Conservation (phyloP, 1,284 basidiomycete genomes). For the Rhizoctonia solani region DNA sequence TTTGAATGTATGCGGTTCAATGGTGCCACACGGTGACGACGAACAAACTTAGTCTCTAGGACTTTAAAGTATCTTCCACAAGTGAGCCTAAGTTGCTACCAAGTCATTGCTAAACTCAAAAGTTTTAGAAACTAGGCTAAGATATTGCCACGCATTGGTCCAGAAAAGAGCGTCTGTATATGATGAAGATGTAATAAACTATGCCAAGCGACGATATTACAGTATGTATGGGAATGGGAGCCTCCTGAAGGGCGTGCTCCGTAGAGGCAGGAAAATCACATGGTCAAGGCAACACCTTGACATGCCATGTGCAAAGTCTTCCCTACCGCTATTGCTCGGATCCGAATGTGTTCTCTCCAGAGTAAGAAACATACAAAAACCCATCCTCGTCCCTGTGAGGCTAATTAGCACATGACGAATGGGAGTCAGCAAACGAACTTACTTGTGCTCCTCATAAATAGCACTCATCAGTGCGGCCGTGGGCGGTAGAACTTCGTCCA, state of each 20-base stretch:
- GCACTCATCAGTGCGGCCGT: constrained; percentile 98
- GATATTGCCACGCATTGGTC: too few species aligned
- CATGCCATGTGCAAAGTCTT: not conserved
- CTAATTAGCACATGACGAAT: constrained; percentile 40
- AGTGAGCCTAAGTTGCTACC: too few species aligned
- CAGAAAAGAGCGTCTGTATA: not conserved
- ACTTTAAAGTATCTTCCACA: too few species aligned
- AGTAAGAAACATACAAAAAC: constrained; percentile 95
- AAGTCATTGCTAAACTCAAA: too few species aligned
- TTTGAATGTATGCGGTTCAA: too few species aligned
- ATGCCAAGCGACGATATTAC: not conserved
- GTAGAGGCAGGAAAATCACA: not conserved
- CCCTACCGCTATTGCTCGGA: constrained; percentile 12
- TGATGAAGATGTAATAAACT: not conserved
- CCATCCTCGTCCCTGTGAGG: constrained; percentile 86
- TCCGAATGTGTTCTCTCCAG: constrained; percentile 95
- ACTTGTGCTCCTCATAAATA: constrained; percentile 99
- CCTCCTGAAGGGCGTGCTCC: not conserved
- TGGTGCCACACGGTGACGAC: too few species aligned
- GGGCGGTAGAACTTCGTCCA: constrained; percentile 97
- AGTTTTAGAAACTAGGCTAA: too few species aligned
- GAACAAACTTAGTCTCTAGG: too few species aligned
- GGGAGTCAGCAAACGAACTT: constrained; percentile 46
- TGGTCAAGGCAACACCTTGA: not conserved
- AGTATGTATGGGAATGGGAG: too few species aligned